These are phyloP conservation scores for Mallotus nudiflorus DNA, from an alignment of 345 rosid species.

Conservation along the genomic window DNA sequence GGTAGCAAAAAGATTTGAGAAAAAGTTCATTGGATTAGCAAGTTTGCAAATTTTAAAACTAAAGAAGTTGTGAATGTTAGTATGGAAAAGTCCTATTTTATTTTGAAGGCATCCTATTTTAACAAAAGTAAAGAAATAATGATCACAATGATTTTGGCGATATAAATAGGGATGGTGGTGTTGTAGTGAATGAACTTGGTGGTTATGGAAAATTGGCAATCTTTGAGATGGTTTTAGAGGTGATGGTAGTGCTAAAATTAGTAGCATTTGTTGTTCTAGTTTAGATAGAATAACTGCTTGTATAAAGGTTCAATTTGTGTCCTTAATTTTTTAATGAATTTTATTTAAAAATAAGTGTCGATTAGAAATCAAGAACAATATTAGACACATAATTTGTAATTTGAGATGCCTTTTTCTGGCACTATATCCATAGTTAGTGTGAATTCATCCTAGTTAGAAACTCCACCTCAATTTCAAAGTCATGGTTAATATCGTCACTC, in stretches of 20 bases:
- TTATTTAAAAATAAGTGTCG: no score
- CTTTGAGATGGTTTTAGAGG: background rate
- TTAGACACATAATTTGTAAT: background rate
- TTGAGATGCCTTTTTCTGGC: background rate
- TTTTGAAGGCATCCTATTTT: background rate
- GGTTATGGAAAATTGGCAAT: background rate
- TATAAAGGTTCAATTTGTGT: background rate
- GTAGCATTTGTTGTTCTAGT: no score
- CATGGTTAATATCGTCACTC: no score
- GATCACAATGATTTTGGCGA: background rate
- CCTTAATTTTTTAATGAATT: background rate
- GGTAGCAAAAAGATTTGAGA: background rate
- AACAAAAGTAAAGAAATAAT: background rate
- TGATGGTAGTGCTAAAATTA: background rate
- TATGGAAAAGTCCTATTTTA: background rate
- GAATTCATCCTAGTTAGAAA: no score
- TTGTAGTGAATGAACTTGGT: background rate
- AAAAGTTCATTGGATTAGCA: background rate
- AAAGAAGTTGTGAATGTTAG: background rate
- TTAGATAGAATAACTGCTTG: background rate
- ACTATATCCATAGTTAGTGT: no score
- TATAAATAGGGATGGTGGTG: background rate
- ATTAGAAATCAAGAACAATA: background rate
- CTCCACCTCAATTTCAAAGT: no score
- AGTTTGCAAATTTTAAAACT: background rate